Evolutionary conservation across 805 yeast species (phyloP), one percentile per base, ranked within the genome.

Genomic region (Blastobotrys mokoenaii): DNA sequence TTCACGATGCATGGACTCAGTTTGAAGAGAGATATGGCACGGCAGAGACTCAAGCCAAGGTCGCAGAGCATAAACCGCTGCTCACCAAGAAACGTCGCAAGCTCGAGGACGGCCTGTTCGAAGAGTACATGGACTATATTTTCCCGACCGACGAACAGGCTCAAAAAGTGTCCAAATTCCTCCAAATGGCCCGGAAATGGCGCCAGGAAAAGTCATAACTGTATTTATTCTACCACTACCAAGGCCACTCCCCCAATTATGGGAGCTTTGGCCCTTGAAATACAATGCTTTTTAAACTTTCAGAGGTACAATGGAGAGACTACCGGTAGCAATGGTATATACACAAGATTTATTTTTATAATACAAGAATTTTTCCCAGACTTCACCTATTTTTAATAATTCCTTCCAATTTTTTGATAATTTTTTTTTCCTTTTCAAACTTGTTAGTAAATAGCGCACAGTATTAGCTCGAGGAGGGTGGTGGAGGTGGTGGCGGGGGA

Each of bases 11-110:
- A 1, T 75, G 80, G 70, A 68, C 69, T 41, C 69, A 71, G 46
- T 88, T 84, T 62, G 96, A 87, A 55, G 53, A 63, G 35, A 61
- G 60, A 1, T 77, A 86, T 57, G 96, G 96, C 0, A 60, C 66
- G 29, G 59, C 48, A 0, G 68, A 64, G 4, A 52, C 73, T 0
- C 51, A 65, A 11, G 58, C 56, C 1, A 50, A 48, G 5, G 70
- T 80, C 3, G 58, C 58, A 7, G 60, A 61, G 22, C 73, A 80
- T 51, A 58, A 77, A 40, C 95, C 95, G 0, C 63, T 67, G 6
- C 55, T 73, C 9, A 73, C 74, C 15, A 76, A 70, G 51, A 69
- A 72, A 53, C 62, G 72, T 18, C 65, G 69, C 40, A 61, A 58
- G 3, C 48, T 61, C 25, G 65, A 59, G 2, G 74, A 70, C 40